Percentiles rank a stretch among this genome's conserved stretches.
Evolutionary conservation across 108 stramenopile genomes (phyloP).

Genomic region (Nitzschia putrida): DNA sequence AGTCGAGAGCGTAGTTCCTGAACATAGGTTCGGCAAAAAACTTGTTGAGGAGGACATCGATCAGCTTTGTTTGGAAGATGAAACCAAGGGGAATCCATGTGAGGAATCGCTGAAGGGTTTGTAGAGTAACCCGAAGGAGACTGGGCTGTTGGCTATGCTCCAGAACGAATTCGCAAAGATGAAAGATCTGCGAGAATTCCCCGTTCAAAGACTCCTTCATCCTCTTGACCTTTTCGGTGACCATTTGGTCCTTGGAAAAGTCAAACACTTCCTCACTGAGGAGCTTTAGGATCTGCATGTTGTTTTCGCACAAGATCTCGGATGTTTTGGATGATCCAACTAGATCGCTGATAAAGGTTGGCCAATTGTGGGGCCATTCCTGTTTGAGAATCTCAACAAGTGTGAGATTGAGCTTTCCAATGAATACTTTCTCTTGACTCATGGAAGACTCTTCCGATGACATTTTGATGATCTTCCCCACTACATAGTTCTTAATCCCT

Average conservation of each 20-base stretch:
- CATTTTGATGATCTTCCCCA: constrained; percentile 92
- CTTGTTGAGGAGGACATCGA: constrained; percentile 87
- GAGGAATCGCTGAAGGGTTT: constrained; percentile 94
- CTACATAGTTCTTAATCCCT: constrained; percentile 97
- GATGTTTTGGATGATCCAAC: constrained; percentile 87
- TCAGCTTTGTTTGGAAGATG: constrained; percentile 95
- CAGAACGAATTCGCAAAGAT: constrained; percentile 97
- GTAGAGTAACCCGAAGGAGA: constrained; percentile 88
- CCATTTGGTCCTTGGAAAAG: constrained; percentile 96
- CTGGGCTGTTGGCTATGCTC: constrained; percentile 80
- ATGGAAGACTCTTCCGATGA: constrained; percentile 69
- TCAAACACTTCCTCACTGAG: constrained; percentile 99
- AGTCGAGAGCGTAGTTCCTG: constrained; percentile 94
- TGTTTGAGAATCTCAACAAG: constrained; percentile 98
- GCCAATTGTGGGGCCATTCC: constrained; percentile 99
- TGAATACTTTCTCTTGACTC: constrained; percentile 66
- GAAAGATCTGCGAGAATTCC: constrained; percentile 95
- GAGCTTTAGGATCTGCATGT: constrained; percentile 98
- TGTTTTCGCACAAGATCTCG: constrained; percentile 98
- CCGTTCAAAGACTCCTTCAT: constrained; percentile 90
- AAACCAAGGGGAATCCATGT: constrained; percentile 98
- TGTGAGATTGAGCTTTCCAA: constrained; percentile 92
- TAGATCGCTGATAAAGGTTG: constrained; percentile 95
- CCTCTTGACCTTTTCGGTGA: constrained; percentile 87
- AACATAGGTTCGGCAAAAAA: constrained; percentile 92